Conservation (phyloP, 345 rosid species). For the Gossypium ekmanianum region DNA sequence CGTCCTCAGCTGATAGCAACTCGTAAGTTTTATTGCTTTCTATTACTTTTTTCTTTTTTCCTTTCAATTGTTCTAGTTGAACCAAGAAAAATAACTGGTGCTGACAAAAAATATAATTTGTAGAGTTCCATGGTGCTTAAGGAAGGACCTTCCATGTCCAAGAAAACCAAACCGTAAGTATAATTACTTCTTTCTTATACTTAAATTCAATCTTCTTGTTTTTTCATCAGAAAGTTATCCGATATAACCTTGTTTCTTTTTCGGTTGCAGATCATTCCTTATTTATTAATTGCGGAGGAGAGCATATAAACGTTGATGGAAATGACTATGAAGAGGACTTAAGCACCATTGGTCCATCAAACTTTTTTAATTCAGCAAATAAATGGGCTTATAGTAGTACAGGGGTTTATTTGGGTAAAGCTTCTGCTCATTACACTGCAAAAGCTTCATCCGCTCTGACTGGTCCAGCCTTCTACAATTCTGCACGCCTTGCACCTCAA, state of each 20-base stretch:
- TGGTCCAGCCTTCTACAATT: slow-evolving; percentile 36
- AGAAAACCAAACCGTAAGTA: slow-evolving; percentile 46
- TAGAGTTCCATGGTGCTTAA: slow-evolving; percentile 65
- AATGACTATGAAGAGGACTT: slow-evolving; percentile 51
- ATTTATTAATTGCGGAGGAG: slow-evolving; percentile 83
- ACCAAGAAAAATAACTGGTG: not conserved
- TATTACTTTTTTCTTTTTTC: not conserved
- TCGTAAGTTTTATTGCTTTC: slow-evolving; percentile 44
- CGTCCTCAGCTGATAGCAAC: slow-evolving; percentile 32
- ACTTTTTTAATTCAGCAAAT: slow-evolving; percentile 25
- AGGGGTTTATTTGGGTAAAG: slow-evolving; percentile 41
- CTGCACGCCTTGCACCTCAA: slow-evolving; percentile 67
- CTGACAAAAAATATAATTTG: slow-evolving; percentile 14
- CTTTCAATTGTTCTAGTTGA: not conserved
- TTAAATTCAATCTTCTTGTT: not conserved
- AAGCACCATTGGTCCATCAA: slow-evolving; percentile 31
- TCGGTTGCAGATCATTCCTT: slow-evolving; percentile 50
- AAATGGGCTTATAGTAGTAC: slow-evolving; percentile 81
- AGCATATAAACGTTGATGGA: slow-evolving; percentile 3
- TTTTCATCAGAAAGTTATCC: not conserved
- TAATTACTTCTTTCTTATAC: not conserved
- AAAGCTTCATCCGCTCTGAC: slow-evolving; percentile 28
- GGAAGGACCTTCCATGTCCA: slow-evolving; percentile 60
- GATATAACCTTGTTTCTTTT: not conserved
- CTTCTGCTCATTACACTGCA: not conserved